Conservation (phyloP, 768 basidiomycete species). For the Hemileccinum rubropunctum region DNA sequence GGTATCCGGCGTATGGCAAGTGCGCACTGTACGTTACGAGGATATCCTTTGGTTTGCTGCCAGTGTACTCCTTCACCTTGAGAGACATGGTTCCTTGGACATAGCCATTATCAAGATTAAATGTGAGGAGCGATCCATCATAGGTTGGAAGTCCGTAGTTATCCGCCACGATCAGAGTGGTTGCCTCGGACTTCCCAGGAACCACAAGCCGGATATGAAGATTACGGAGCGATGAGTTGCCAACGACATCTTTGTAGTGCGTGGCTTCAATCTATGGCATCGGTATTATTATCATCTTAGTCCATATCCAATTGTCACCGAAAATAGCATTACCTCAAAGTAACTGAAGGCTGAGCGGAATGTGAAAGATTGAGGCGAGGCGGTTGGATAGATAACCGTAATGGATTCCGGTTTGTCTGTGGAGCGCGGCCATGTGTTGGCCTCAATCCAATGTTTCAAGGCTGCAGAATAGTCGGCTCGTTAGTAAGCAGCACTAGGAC, state of each 20-base stretch:
- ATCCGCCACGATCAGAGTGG: not conserved
- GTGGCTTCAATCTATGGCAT: not conserved
- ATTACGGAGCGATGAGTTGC: not conserved
- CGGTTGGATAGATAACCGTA: not conserved
- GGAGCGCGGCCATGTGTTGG: not conserved
- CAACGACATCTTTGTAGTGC: not conserved
- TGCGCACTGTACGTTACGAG: not conserved
- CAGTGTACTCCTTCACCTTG: no score
- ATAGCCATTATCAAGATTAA: no score
- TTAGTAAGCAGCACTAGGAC: not conserved
- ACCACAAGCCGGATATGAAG: not conserved
- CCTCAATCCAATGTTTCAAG: not conserved
- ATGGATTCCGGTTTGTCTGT: not conserved
- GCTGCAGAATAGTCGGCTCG: not conserved
- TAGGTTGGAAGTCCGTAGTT: not conserved
- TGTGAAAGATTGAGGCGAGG: not conserved
- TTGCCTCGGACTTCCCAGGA: not conserved
- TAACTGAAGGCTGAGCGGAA: not conserved
- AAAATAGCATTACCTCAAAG: not conserved
- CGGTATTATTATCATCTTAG: not conserved
- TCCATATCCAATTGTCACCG: not conserved
- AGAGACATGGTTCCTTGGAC: no score
- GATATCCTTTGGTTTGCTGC: no score
- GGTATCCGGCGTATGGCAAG: not conserved
- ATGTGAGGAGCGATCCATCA: no score